A percentile compares a stretch with the other conserved stretches of the same genome.
Conservation (phyloP, 163 green algal genomes). For the Scenedesmus sp. region DNA sequence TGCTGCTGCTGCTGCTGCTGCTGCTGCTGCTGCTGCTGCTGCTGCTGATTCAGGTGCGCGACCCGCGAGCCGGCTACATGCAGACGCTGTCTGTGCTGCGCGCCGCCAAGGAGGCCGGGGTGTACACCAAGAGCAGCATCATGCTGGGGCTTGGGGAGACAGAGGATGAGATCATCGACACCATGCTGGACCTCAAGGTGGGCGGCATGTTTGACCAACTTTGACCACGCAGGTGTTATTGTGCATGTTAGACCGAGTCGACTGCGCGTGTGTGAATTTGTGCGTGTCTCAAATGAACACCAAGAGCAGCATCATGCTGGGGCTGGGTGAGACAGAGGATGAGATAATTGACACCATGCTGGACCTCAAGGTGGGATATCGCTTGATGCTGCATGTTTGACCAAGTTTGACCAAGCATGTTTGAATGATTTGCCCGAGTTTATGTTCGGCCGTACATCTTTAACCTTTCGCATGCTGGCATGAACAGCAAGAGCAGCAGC, state of each 20-base stretch:
- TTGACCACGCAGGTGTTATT: background rate
- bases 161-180: slow-evolving; percentile 70
- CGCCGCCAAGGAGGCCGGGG: slow-evolving; percentile 71
- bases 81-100: slow-evolving; percentile 79
- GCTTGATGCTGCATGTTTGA: background rate
- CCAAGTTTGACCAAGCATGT: too few species aligned
- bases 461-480: slow-evolving; percentile 38
- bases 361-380: slow-evolving; percentile 68
- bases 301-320: slow-evolving; percentile 94
- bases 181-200: slow-evolving; percentile 86
- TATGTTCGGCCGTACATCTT: too few species aligned
- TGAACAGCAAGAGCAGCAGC: slow-evolving; percentile 88
- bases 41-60: slow-evolving; percentile 67
- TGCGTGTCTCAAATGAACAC: slow-evolving; percentile 73
- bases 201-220: background rate
- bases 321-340: slow-evolving; percentile 74
- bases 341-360: slow-evolving; percentile 81
- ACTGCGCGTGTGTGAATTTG: background rate
- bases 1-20: background rate
- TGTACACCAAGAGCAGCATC: slow-evolving; percentile 92
- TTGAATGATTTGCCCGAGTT: too few species aligned
- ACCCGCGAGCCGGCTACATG: slow-evolving; percentile 86
- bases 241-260: background rate
- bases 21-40: slow-evolving; percentile 36
- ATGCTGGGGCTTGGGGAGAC: slow-evolving; percentile 94